Conservation (phyloP, 495 filamentous ascomycete species). For the Penicillium daleae region DNA sequence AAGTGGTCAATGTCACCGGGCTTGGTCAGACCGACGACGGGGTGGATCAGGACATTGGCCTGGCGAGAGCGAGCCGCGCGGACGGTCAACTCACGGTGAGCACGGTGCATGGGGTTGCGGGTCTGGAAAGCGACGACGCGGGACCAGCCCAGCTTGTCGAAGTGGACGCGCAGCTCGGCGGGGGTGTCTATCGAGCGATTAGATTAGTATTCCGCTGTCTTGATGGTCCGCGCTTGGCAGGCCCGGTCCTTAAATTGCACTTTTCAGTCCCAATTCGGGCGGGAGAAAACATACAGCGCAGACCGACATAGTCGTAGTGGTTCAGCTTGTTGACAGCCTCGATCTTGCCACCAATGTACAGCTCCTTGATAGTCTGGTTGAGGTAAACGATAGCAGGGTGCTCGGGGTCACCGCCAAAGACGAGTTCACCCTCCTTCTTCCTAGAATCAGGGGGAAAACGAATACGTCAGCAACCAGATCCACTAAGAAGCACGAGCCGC, state of each 20-base stretch:
- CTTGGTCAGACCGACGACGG: slow-evolving; percentile 97
- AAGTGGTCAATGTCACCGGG: slow-evolving; percentile 99
- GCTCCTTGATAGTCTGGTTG: slow-evolving; percentile 75
- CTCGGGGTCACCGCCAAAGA: slow-evolving; percentile 91
- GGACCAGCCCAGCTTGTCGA: slow-evolving; percentile 98
- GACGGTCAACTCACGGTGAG: slow-evolving; percentile 95
- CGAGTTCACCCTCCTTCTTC: slow-evolving; percentile 83
- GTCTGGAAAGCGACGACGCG: slow-evolving; percentile 99
- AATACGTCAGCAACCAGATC: slow-evolving; percentile 36
- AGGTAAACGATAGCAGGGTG: slow-evolving; percentile 94
- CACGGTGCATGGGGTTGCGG: slow-evolving; percentile 97
- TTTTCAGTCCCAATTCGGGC: neutral
- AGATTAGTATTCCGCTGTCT: neutral
- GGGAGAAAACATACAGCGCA: slow-evolving; percentile 72
- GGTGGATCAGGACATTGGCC: slow-evolving; percentile 98
- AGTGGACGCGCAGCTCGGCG: slow-evolving; percentile 91
- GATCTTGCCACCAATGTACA: slow-evolving; percentile 93
- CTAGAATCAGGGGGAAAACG: slow-evolving; percentile 53
- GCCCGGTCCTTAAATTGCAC: no score
- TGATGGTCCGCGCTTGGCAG: neutral
- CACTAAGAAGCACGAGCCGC: slow-evolving; percentile 31
- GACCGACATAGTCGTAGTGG: slow-evolving; percentile 98
- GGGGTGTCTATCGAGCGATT: slow-evolving; percentile 69
- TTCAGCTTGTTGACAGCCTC: slow-evolving; percentile 91
- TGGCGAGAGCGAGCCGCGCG: slow-evolving; percentile 92